Evolutionary conservation across 495 filamentous ascomycete species (phyloP).

Genomic region (Penicillium robsamsonii): DNA sequence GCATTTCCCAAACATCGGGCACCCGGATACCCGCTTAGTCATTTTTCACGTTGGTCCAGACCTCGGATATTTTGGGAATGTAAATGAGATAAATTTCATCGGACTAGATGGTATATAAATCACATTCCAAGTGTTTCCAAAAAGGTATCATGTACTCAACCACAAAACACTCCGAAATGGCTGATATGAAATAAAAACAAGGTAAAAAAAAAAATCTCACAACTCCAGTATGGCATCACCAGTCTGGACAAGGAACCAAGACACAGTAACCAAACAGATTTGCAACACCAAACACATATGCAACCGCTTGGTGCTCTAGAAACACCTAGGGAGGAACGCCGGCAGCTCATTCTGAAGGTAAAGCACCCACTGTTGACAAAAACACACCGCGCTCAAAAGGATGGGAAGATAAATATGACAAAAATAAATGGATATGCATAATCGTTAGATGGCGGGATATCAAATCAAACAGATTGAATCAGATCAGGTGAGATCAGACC

Average conservation of each 20-base stretch:
- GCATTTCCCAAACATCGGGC: background rate
- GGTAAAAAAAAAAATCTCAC: background rate
- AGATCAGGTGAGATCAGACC: slow-evolving; percentile 7
- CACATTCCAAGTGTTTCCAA: slow-evolving; percentile 6
- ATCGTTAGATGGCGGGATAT: slow-evolving; percentile 27
- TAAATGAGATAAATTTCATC: background rate
- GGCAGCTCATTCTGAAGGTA: slow-evolving; percentile 15
- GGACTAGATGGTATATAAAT: slow-evolving; percentile 10
- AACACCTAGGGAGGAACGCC: slow-evolving; percentile 9
- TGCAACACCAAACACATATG: slow-evolving; percentile 27
- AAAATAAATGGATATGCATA: slow-evolving; percentile 25
- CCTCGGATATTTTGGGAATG: background rate
- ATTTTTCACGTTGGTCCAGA: background rate
- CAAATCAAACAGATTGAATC: background rate
- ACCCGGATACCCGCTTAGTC: slow-evolving; percentile 1
- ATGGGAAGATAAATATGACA: slow-evolving; percentile 19
- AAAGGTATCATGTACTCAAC: slow-evolving; percentile 13
- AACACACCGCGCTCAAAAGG: slow-evolving; percentile 18
- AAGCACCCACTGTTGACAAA: slow-evolving; percentile 10
- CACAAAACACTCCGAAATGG: slow-evolving; percentile 9
- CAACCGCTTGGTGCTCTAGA: slow-evolving; percentile 20
- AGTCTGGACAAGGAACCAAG: background rate
- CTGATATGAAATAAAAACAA: slow-evolving; percentile 2
- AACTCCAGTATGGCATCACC: slow-evolving; percentile 6
- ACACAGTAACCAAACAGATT: slow-evolving; percentile 8